Evolutionary conservation across 2,329 filamentous ascomycete genomes (phyloP), one percentile per base, ranked within the genome.

Genomic region (Penicillium sp.): DNA sequence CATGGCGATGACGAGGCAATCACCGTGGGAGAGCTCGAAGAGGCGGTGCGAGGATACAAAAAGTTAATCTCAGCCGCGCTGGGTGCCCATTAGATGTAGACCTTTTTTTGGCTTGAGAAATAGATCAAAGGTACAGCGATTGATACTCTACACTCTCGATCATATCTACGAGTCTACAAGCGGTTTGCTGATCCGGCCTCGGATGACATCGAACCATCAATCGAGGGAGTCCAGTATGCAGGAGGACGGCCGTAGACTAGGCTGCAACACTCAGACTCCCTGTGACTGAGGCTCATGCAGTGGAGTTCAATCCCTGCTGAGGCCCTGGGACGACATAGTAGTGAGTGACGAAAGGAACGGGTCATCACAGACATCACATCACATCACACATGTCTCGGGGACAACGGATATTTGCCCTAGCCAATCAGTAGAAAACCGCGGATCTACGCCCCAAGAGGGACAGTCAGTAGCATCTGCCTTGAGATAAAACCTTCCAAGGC

Each of bases 391-490:
- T 31, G 13, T 9, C 27, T 31, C 15, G 17, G 19, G 25, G 8
- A 19, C 15, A 15, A 15, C 17, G n/a, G 15, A 31, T 6, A 19
- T 8, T 41, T 3, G 23, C 21, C 29, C 10, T 8, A 35, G 31
- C 17, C n/a, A n/a, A n/a, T 45, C 35, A 49, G n/a, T 52, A 59
- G 58, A 55, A 64, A 61, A 59, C 61, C 55, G 53, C 54, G 19
- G 41, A 55, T 53, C 60, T 67, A 67, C 59, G 57, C 13, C 47
- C 33, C n/a, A 44, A 21, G 21, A 45, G 45, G 33, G 42, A 29
- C 39, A 35, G 45, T 66, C 27, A 66, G 59, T 55, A 62, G 62
- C 55, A 56, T 59, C 57, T 53, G 45, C 52, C 47, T 49, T 21
- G 50, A 48, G 54, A 48, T 49, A 4, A 12, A 12, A 29, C 36